Base-by-base conservation (phyloP, 2,329 filamentous ascomycete genomes). In the Paecilomyces dactylethromorphus region DNA sequence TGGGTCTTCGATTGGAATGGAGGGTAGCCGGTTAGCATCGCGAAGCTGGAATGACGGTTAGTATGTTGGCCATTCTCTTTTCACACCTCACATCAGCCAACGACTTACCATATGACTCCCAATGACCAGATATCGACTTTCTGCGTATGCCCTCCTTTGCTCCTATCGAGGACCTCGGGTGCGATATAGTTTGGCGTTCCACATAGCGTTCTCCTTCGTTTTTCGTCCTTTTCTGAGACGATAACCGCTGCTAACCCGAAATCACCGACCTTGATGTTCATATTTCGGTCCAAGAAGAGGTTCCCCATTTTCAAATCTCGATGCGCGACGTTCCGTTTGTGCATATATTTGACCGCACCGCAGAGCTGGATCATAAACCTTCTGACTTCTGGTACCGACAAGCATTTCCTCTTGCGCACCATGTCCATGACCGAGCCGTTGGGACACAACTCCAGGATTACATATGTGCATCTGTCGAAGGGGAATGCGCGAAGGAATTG, bases 111-210 rank as follows among this genome's bases (percentile, higher is more conserved):
- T 72, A 99, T 99, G 65, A 99, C 94, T 21, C 95, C 94, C 70
- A 99, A 82, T 52, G 93, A 96, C 95, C 95, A 99, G 58, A 99
- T 90, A 72, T 99, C 94, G 3, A 99, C 94, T 80, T 95, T 96
- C 71, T 97, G 92, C 65, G 96, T 94, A 72, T 99, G 94, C 0
- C 94, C 94, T 68, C 93, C 91, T 70, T 91, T 94, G 33, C 89
- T 91, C 79, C 94, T 96, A 70, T 96, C 91, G 56, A 99, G 78
- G 62, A 99, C 96, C 71, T 99, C 94, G 0, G 94, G 94, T 0
- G 94, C 94, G 66, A 99, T 96, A 73, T 99, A 99, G 74, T 99
- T 99, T 1, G 94, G 94, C 3, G 94, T 99, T 59, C 94, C 94
- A 67, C 94, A 99, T 60, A 99, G 85, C 6, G 94, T 99, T 26